Evolutionary conservation across 2,329 filamentous ascomycete species (phyloP).

Genomic region (Sordariomycetes sp.): DNA sequence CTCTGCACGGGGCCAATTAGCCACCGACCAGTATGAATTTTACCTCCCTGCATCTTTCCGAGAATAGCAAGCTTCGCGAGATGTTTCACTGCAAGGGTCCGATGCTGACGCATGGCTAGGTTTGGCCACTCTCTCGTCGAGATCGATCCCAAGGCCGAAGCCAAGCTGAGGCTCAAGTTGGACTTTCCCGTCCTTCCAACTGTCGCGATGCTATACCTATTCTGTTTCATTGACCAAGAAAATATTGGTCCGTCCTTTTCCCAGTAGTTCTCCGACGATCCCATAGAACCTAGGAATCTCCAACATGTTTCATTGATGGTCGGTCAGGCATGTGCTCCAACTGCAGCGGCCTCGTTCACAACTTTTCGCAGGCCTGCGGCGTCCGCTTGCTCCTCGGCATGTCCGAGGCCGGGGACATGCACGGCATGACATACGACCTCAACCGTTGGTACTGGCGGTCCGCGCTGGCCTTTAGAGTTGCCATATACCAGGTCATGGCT

Average conservation of each 20-base stretch:
- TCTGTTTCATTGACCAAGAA: conserved; percentile 64
- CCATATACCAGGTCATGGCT: conserved; percentile 58
- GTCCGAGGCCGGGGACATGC: conserved; percentile 59
- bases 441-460: conserved; percentile 63
- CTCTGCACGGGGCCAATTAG: background rate
- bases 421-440: conserved; percentile 53
- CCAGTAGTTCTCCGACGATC: conserved; percentile 16
- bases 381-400: conserved; percentile 56
- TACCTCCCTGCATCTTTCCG: background rate
- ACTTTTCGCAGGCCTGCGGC: conserved; percentile 35
- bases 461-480: conserved; percentile 54
- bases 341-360: conserved; percentile 34
- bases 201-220: conserved; percentile 53
- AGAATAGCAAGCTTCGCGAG: background rate
- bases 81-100: background rate
- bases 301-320: conserved; percentile 18
- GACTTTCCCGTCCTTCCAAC: conserved; percentile 54
- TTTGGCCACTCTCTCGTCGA: background rate
- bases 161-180: conserved; percentile 43
- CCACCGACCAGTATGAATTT: background rate
- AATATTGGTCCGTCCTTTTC: conserved; percentile 49
- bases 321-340: conserved; percentile 34
- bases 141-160: background rate
- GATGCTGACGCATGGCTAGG: background rate
- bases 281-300: background rate